Base-by-base conservation (phyloP, 75 land plant species). In the Adiantum capillusveneris region DNA sequence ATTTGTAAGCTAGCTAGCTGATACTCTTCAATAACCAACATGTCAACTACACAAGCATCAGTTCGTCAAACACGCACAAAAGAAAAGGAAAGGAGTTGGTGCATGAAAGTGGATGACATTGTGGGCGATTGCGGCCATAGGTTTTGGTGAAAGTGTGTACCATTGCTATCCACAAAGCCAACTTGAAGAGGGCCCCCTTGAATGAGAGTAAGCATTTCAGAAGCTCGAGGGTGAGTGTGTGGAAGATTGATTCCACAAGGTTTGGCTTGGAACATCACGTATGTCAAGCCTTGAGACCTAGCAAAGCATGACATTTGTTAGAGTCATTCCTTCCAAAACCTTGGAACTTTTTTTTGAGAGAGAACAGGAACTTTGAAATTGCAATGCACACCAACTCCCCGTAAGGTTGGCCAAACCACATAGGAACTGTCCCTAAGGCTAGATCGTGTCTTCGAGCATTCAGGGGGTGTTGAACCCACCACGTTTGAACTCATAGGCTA, bases 221-320 rank as follows among this genome's bases (percentile, higher is more conserved):
- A 49, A 21, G 75, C 82, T 11, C 70, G 62, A 2, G 82, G 79
- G 48, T 79, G 80, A 1, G 27, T 49, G 46, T 79, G 82, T 0
- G 75, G 70, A 2, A 74, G 75, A 24, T 58, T 44, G 12, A 71
- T 52, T 0, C 70, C 71, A 17, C 70, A 66, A 22, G 53, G 56
- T 22, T 20, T 51, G 29, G 50, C 49, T 21, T 60, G 39, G 7
- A 68, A 39, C 0, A 34, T 5, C 18, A 26, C 70, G 17, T 36
- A 31, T 13, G 70, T 22, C 6, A 60, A 1, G 24, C 70, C 65
- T 13, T 19, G 64, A 21, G 55, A 56, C 28, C 58, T 56, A n/a
- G n/a, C n/a, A n/a, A n/a, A n/a, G n/a, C n/a, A n/a, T n/a, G n/a
- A n/a, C n/a, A n/a, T n/a, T n/a, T n/a, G n/a, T n/a, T n/a, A n/a